These are phyloP conservation scores for Marasmius oreades DNA, from an alignment of 1,284 basidiomycete genomes.

Conservation along the genomic window DNA sequence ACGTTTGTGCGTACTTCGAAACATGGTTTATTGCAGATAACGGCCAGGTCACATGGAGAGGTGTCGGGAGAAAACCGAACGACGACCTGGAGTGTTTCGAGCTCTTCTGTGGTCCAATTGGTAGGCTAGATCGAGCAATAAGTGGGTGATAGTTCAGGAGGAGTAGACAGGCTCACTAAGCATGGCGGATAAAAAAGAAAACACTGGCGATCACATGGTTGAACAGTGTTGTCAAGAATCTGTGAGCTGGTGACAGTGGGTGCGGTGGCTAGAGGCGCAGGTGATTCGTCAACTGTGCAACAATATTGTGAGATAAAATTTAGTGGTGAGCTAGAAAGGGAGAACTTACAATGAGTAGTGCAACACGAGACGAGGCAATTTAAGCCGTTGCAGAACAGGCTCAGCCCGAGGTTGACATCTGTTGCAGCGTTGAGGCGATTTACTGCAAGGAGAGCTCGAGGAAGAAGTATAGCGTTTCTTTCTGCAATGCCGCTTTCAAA, in stretches of 20 bases:
- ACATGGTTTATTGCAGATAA: constrained; percentile 41
- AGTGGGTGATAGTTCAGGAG: not conserved
- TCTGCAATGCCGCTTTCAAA: not conserved
- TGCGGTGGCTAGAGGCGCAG: constrained; percentile 23
- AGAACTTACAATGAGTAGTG: constrained; percentile 41
- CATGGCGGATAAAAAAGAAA: constrained; percentile 21
- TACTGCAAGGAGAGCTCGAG: not conserved
- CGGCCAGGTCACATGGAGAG: constrained; percentile 40
- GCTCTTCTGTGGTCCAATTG: constrained; percentile 19
- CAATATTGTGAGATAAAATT: not conserved
- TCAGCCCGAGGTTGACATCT: constrained; percentile 16
- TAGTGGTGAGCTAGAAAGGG: not conserved
- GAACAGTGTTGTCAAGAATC: constrained; percentile 19
- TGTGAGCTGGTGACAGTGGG: constrained; percentile 22
- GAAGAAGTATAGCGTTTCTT: constrained; percentile 26
- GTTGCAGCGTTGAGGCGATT: constrained; percentile 7
- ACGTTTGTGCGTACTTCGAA: constrained; percentile 36
- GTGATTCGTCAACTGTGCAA: constrained; percentile 29
- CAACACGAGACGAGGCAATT: constrained; percentile 53
- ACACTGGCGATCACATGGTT: constrained; percentile 36
- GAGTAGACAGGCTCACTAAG: not conserved
- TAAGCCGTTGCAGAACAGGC: constrained; percentile 49
- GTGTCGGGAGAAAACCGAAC: constrained; percentile 34
- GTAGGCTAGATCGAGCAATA: not conserved
- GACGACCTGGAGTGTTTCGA: constrained; percentile 23